Evolutionary conservation across 495 filamentous ascomycete species (phyloP).

Genomic region (Penicillium goetzii): DNA sequence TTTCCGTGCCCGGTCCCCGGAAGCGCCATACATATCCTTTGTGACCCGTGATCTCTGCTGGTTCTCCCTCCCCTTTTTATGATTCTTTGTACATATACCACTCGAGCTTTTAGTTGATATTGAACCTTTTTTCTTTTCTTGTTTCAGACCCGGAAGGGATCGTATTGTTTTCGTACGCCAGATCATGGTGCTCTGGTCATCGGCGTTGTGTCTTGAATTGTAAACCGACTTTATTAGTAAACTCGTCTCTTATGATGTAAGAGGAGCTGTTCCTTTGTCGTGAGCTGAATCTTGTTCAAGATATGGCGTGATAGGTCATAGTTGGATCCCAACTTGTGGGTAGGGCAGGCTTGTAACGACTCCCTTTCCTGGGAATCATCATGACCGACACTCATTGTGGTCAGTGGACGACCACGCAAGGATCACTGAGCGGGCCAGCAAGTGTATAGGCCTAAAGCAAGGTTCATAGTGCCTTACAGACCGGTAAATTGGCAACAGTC

Average conservation of each 20-base stretch:
- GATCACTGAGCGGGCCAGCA: no score
- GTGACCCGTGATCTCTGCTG: slow-evolving; percentile 19
- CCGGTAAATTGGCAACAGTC: no score
- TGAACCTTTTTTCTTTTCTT: slow-evolving; percentile 26
- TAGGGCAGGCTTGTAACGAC: no score
- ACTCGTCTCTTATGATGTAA: not conserved
- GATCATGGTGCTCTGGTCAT: not conserved
- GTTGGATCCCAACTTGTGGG: no score
- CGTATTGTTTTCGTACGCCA: not conserved
- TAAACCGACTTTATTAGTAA: not conserved
- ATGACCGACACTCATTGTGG: no score
- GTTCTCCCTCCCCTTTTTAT: slow-evolving; percentile 24
- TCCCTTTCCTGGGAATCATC: no score
- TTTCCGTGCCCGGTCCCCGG: slow-evolving; percentile 13
- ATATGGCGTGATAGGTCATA: no score
- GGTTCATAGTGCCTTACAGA: no score
- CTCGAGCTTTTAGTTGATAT: slow-evolving; percentile 29
- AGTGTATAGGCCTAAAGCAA: no score
- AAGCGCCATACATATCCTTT: slow-evolving; percentile 28
- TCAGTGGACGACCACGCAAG: no score
- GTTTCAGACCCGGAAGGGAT: slow-evolving; percentile 11
- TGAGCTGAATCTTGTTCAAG: no score
- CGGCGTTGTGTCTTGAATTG: not conserved
- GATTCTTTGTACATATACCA: slow-evolving; percentile 41
- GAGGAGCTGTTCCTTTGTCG: no score